phyloP scores from a whole-genome alignment of 768 basidiomycete species.

The Chalciporus pseudorubinellus region DNA sequence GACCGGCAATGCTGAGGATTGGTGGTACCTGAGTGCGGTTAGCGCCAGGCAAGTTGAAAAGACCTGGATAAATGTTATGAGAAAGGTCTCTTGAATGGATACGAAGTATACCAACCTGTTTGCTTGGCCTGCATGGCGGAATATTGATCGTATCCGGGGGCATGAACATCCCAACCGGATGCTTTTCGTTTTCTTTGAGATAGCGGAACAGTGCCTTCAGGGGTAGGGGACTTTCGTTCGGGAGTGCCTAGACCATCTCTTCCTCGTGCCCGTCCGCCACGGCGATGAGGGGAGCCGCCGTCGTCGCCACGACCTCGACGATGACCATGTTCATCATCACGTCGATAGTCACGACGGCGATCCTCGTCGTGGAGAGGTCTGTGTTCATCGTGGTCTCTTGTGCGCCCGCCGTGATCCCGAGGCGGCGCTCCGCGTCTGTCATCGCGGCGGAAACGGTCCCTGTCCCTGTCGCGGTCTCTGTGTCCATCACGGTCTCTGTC shows the following conservation, averaged over 20 bases:
- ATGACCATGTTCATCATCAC: constrained; percentile 39
- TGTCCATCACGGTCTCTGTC: constrained; percentile 36
- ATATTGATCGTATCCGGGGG: constrained; percentile 93
- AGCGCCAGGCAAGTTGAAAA: constrained; percentile 95
- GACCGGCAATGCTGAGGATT: constrained; percentile 75
- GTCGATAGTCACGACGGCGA: constrained; percentile 46
- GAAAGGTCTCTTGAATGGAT: not conserved
- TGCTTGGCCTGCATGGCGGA: constrained; percentile 97
- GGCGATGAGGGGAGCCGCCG: constrained; percentile 35
- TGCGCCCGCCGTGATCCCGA: constrained; percentile 45
- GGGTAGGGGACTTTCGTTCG: constrained; percentile 86
- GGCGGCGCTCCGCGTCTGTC: constrained; percentile 49
- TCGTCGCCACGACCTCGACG: constrained; percentile 40
- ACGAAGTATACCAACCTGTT: constrained; percentile 60
- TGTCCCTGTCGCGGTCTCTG: constrained; percentile 32
- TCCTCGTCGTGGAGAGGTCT: constrained; percentile 48
- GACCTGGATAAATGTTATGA: constrained; percentile 48
- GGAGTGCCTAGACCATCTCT: constrained; percentile 59
- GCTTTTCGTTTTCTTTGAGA: constrained; percentile 86
- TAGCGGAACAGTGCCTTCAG: constrained; percentile 76
- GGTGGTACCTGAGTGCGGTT: constrained; percentile 87
- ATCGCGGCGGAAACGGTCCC: constrained; percentile 42
- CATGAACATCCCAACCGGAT: constrained; percentile 95
- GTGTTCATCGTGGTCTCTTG: constrained; percentile 48
- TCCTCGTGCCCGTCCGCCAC: constrained; percentile 48